A percentile compares a stretch with the other conserved stretches of the same genome.
These are phyloP conservation scores for Fomitopsis betulina DNA, from an alignment of 1,284 basidiomycete genomes.

Conservation along the genomic window DNA sequence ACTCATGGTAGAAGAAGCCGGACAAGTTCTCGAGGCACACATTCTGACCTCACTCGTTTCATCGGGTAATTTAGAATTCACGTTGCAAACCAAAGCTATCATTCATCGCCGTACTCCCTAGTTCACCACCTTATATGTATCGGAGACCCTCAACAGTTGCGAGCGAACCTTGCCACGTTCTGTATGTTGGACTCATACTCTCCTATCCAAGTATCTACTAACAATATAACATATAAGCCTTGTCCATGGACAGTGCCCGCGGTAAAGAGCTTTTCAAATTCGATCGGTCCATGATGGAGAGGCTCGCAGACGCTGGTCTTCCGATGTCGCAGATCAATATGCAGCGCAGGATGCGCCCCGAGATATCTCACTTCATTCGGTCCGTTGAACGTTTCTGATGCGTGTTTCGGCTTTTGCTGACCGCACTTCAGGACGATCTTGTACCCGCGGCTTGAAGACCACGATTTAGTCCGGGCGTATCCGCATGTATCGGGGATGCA, in stretches of 20 bases:
- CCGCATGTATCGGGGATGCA: slow-evolving; percentile 52
- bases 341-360: slow-evolving; percentile 41
- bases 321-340: slow-evolving; percentile 39
- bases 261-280: slow-evolving; percentile 37
- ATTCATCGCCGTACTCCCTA: not conserved
- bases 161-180: slow-evolving; percentile 62
- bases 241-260: slow-evolving; percentile 35
- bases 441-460: slow-evolving; percentile 56
- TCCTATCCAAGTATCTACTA: not conserved
- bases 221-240: slow-evolving; percentile 18
- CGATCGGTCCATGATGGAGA: slow-evolving; percentile 45
- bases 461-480: slow-evolving; percentile 44
- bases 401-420: not conserved
- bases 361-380: slow-evolving; percentile 39
- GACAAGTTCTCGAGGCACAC: slow-evolving; percentile 78
- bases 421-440: slow-evolving; percentile 41
- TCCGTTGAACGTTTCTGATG: slow-evolving; percentile 3
- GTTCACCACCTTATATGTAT: slow-evolving; percentile 21
- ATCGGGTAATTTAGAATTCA: slow-evolving; percentile 11
- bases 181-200: slow-evolving; percentile 33
- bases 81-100: not conserved
- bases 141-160: slow-evolving; percentile 49
- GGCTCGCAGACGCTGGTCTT: slow-evolving; percentile 33
- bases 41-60: slow-evolving; percentile 57
- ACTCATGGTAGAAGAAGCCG: slow-evolving; percentile 47